Evolutionary conservation across 2,329 filamentous ascomycete genomes (phyloP).

Genomic region (Talaromyces sp.): DNA sequence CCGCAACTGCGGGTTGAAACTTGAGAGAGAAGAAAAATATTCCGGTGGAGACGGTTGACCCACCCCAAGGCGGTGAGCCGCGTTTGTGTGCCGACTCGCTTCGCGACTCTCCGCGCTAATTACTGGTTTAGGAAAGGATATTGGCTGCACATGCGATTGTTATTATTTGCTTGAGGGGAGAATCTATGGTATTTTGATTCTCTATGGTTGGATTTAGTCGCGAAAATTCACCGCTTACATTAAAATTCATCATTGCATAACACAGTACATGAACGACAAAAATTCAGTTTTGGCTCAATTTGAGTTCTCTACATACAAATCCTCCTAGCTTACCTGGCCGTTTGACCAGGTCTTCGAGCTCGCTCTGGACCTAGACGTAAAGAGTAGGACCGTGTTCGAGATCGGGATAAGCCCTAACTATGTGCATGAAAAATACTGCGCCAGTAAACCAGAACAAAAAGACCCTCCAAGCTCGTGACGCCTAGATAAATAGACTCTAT

Average conservation of each 20-base stretch:
- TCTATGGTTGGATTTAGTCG: neutral
- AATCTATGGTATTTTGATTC: neutral
- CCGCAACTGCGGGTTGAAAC: neutral
- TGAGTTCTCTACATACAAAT: neutral
- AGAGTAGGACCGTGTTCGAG: neutral
- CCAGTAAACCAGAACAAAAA: neutral
- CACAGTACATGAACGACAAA: neutral
- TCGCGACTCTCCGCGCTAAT: neutral
- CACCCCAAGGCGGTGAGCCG: constrained; percentile 1
- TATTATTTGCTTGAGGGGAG: neutral
- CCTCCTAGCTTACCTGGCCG: neutral
- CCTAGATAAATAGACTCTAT: neutral
- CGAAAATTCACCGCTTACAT: neutral
- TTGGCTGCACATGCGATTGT: neutral
- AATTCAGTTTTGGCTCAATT: neutral
- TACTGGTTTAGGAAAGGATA: neutral
- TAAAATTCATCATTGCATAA: neutral
- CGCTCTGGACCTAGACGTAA: neutral
- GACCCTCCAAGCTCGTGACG: neutral
- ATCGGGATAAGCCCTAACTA: neutral
- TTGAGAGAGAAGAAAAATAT: constrained; percentile 7
- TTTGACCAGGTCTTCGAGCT: neutral
- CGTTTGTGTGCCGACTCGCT: constrained; percentile 6
- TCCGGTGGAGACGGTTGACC: constrained; percentile 2
- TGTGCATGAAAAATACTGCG: constrained; percentile 10